Conservation (phyloP, 148 eudicot genomes). For the Spergularia bocconei region DNA sequence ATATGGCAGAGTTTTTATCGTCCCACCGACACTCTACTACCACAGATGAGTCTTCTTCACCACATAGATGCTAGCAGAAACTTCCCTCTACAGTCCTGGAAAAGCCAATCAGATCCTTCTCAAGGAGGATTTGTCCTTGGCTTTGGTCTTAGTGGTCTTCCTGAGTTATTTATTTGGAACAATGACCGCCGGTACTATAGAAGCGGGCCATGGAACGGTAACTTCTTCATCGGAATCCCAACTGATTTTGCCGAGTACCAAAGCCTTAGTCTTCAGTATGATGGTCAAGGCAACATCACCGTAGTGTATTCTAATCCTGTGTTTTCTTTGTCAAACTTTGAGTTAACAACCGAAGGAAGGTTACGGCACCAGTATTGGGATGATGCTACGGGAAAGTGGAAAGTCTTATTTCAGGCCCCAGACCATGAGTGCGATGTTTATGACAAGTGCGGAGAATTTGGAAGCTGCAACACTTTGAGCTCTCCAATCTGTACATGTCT, state of each 20-base stretch:
- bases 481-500: slow-evolving; percentile 41
- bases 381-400: slow-evolving; percentile 13
- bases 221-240: slow-evolving; percentile 21
- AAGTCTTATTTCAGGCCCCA: slow-evolving; percentile 4
- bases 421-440: slow-evolving; percentile 30
- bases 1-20: slow-evolving; percentile 37
- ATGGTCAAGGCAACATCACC: slow-evolving; percentile 3
- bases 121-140: slow-evolving; percentile 1
- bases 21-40: slow-evolving; percentile 30
- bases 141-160: background rate
- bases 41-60: slow-evolving; percentile 23
- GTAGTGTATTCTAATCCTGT: background rate
- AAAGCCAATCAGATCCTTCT: slow-evolving; percentile 21
- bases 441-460: slow-evolving; percentile 40
- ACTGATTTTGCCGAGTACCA: background rate
- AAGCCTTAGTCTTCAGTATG: background rate
- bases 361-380: slow-evolving; percentile 18
- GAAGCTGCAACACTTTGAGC: slow-evolving; percentile 22
- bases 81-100: slow-evolving; percentile 2
- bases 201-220: slow-evolving; percentile 31
- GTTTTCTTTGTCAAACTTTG: background rate
- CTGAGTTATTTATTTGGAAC: slow-evolving; percentile 11
- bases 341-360: slow-evolving; percentile 8
- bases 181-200: slow-evolving; percentile 9
- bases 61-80: background rate